Evolutionary conservation across 2,329 filamentous ascomycete genomes (phyloP).

Genomic region (Colletotrichum sp.): DNA sequence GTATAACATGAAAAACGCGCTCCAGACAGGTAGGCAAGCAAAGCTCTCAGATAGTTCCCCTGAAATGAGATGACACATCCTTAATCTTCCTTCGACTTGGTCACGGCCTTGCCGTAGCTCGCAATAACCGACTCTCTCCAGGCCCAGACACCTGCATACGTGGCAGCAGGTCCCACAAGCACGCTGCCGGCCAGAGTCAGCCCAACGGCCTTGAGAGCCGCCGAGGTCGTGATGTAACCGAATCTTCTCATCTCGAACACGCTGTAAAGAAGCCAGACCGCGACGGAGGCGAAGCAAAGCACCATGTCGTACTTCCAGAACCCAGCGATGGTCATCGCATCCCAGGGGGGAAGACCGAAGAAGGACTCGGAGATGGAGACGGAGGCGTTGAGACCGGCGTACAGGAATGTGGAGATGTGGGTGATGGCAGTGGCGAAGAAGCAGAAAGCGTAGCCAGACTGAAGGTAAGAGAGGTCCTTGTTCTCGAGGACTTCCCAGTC

Average conservation of each 20-base stretch:
- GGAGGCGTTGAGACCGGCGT: not conserved
- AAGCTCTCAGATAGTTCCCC: not conserved
- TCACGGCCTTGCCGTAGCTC: not conserved
- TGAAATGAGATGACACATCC: not conserved
- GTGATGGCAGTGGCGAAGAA: not conserved
- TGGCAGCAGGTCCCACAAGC: slow-evolving; percentile 24
- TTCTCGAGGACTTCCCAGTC: not conserved
- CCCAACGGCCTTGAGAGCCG: not conserved
- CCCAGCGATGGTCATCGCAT: not conserved
- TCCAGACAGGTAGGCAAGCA: rapidly evolving
- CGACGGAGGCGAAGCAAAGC: not conserved
- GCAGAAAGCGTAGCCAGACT: not conserved
- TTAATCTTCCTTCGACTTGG: not conserved
- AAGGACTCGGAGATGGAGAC: not conserved
- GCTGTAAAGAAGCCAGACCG: slow-evolving; percentile 19
- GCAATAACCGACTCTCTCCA: slow-evolving; percentile 24
- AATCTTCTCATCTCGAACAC: slow-evolving; percentile 25
- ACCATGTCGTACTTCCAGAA: slow-evolving; percentile 8
- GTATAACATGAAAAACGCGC: not conserved
- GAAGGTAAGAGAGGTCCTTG: not conserved
- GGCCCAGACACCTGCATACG: slow-evolving; percentile 26
- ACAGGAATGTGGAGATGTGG: not conserved
- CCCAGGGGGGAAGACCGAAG: not conserved
- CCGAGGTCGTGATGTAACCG: slow-evolving; percentile 24
- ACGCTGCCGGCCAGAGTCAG: slow-evolving; percentile 7